These are phyloP conservation scores for Angomonas desouzai DNA, from an alignment of 208 protist species.

Conservation along the genomic window DNA sequence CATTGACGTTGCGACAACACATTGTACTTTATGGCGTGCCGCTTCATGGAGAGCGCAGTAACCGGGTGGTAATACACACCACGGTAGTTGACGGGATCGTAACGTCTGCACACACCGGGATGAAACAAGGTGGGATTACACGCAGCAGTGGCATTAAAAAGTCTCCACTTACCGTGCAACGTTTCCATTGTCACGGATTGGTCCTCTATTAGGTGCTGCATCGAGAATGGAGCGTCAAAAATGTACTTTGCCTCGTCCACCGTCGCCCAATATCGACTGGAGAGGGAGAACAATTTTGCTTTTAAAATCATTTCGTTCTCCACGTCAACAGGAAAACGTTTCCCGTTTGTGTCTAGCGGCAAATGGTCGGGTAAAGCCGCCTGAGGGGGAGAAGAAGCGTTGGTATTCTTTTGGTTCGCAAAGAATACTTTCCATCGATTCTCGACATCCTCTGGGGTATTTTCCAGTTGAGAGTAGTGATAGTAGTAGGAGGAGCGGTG, in stretches of 20 bases:
- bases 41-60: conserved; percentile 55
- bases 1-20: conserved; percentile 49
- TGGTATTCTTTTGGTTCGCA: neutral
- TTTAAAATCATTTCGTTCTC: conserved; percentile 18
- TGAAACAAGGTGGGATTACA: no score
- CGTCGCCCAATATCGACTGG: conserved; percentile 62
- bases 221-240: conserved; percentile 35
- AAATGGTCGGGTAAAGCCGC: neutral
- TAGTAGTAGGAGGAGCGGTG: conserved; percentile 34
- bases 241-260: conserved; percentile 49
- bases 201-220: neutral
- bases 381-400: neutral
- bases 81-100: conserved; percentile 54
- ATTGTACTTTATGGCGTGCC: conserved; percentile 35
- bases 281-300: neutral
- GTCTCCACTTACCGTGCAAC: no score
- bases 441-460: conserved; percentile 18
- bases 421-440: conserved; percentile 16
- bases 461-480: conserved; percentile 42
- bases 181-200: no score
- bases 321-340: conserved; percentile 37
- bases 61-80: conserved; percentile 36
- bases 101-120: conserved; percentile 54
- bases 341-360: conserved; percentile 64
- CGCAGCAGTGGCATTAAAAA: no score